Evolutionary conservation across 257 asterid genomes (phyloP).

Genomic region (Nicotiana sylvestris): DNA sequence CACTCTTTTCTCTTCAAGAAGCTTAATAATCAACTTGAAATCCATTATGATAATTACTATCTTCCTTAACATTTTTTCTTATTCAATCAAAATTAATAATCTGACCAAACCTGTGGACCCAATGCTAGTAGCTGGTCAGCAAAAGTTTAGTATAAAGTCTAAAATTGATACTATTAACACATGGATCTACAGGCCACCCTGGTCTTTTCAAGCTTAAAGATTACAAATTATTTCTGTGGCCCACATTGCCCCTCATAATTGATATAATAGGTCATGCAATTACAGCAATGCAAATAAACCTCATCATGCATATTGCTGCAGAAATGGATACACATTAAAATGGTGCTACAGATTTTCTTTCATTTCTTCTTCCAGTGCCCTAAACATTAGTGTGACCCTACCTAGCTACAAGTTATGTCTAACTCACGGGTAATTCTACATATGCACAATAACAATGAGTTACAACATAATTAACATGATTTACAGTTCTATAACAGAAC

Average conservation of each 20-base stretch:
- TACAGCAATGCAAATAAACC: background rate
- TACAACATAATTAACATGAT: background rate
- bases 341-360: background rate
- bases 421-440: background rate
- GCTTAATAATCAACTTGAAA: background rate
- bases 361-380: background rate
- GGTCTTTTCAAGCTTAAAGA: slow-evolving; percentile 24
- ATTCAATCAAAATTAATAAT: slow-evolving; percentile 6
- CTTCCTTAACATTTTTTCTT: slow-evolving; percentile 17
- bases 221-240: slow-evolving; percentile 18
- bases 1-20: slow-evolving; percentile 9
- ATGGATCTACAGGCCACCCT: slow-evolving; percentile 14
- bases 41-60: slow-evolving; percentile 12
- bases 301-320: background rate
- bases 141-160: background rate
- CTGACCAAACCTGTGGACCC: slow-evolving; percentile 40
- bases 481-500: too few relatives aligned
- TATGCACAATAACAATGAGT: background rate
- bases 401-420: background rate
- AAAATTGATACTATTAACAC: slow-evolving; percentile 17
- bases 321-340: background rate
- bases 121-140: slow-evolving; percentile 13
- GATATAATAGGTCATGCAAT: slow-evolving; percentile 7
- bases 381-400: background rate
- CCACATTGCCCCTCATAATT: slow-evolving; percentile 9